Base-by-base conservation (phyloP, 495 filamentous ascomycete species). In the Friedmanniomyces endolithicus region DNA sequence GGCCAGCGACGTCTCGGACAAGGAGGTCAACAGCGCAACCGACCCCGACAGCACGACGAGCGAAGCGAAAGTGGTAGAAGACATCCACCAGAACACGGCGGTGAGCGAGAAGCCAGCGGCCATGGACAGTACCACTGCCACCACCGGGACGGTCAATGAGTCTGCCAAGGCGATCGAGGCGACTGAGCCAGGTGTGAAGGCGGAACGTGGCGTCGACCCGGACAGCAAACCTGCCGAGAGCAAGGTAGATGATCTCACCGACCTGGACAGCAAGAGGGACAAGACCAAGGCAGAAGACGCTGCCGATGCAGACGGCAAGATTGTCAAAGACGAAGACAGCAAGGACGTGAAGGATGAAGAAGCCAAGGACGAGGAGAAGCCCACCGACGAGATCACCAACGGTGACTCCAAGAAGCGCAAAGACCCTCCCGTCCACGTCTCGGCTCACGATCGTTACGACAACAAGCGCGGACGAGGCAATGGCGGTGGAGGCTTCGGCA, bases 361-460 rank as follows among this genome's bases (percentile, higher is more conserved):
- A 22, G 44, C 16, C 24, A 23, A 47, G 19, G 44, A 47, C 24
- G 44, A 47, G 20, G 23, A 11, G 20, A 47, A 47, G 44, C 11
- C 24, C 44, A 20, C 11, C 37, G 37, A 47, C 44, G 20, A 16
- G 17, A 47, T 14, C 37, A 41, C 37, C 37, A 41, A 41, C 12
- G 37, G 17, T 14, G 12, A 16, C 37, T 41, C 37, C 27, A 31
- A 31, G 9, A 50, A 59, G 35, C 52, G 50, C 57, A 59, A 59
- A 40, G 31, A 44, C 17, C 43, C 17, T 11, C 52, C 45, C 20
- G 20, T 56, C 46, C 11, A 7, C 43, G 35, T 53, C 29, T 48
- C 41, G 24, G 48, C 39, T n/a, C 41, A 53, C 44, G 49, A 53
- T n/a, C 56, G 56, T 43, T 14, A 47, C 41, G 39, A 53, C 53